These are phyloP conservation scores for Phytophthora constricta DNA, from an alignment of 352 stramenopile species.

Conservation along the genomic window DNA sequence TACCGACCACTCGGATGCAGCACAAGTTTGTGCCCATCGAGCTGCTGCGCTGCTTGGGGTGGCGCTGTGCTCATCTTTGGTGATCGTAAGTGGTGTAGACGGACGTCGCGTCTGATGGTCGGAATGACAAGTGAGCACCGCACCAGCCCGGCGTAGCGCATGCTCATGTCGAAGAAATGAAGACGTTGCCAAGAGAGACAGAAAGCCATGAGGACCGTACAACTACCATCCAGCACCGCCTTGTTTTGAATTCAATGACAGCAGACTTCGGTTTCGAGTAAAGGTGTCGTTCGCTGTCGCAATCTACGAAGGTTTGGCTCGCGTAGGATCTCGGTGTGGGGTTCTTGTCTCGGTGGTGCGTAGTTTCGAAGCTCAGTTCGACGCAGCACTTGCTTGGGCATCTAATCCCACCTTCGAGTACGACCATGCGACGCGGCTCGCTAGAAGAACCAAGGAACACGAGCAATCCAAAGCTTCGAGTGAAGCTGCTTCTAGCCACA, in stretches of 20 bases:
- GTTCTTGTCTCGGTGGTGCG: constrained; percentile 19
- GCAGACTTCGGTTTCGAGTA: not conserved
- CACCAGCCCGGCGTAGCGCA: too few relatives aligned
- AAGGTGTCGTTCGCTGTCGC: not conserved
- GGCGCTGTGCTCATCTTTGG: constrained; percentile 23
- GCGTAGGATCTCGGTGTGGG: too few relatives aligned
- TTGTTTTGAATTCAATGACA: not conserved
- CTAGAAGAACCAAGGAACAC: not conserved
- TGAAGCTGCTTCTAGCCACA: constrained; percentile 20
- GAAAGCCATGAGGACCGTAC: not conserved
- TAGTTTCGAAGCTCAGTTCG: constrained; percentile 27
- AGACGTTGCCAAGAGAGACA: not conserved
- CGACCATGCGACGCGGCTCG: not conserved
- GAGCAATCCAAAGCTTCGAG: constrained; percentile 14
- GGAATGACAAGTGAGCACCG: constrained; percentile 1
- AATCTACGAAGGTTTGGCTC: not conserved
- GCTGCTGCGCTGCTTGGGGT: constrained; percentile 11
- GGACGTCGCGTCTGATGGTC: constrained; percentile 21
- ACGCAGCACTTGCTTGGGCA: too few relatives aligned
- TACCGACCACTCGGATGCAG: constrained; percentile 23
- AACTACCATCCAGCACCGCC: not conserved
- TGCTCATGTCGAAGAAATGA: too few relatives aligned
- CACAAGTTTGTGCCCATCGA: constrained; percentile 19
- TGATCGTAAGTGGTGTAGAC: constrained; percentile 24
- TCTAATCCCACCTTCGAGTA: constrained; percentile 12